Evolutionary conservation across 768 basidiomycete genomes (phyloP), one percentile per base, ranked within the genome.

Genomic region (Leccinum aurantiacum): DNA sequence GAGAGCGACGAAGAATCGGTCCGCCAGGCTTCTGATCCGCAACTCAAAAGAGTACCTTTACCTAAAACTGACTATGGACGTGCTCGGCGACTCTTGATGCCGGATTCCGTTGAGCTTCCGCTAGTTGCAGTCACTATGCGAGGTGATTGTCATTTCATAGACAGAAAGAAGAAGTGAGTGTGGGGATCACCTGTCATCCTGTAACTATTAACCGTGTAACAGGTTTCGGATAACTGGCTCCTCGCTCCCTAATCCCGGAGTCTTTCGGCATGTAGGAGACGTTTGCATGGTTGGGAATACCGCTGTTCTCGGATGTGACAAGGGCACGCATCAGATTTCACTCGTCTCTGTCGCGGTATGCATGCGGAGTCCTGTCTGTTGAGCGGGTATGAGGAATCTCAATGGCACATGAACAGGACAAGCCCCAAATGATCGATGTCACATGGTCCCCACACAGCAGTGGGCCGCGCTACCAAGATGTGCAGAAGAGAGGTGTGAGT

Each of bases 101-200:
- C 75, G 19, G 61, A 57, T 46, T 66, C 66, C 19, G 53, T 38
- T 24, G 60, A 67, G 14, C 69, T 77, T 48, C 78, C 79, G 11
- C 61, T 80, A 51, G 70, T 75, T 49, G 77, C 79, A 33, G 69
- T 82, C 56, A 79, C 79, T 27, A 81, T 81, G 81, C 69, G 77
- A 46, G 75, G 74, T 35, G 78, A 81, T 57, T 67, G 75, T n/a
- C 77, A 82, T 53, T 80, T 80, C 62, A 76, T 80, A 59, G 59
- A 77, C 55, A 69, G 70, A 46, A 64, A 60, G 33, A 64, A 70
- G 60, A 71, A 73, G 75, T 69, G 66, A 63, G 67, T 65, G 56
- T 41, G 22, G 52, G 44, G 47, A 46, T 53, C 49, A 35, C 31
- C 27, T 25, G 49, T 54, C 25, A 24, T 57, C 50, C 24, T 53